Percentiles rank a stretch among this genome's conserved stretches.
These are phyloP conservation scores for Linum usitatissimum DNA, from an alignment of 345 rosid genomes.

Conservation along the genomic window DNA sequence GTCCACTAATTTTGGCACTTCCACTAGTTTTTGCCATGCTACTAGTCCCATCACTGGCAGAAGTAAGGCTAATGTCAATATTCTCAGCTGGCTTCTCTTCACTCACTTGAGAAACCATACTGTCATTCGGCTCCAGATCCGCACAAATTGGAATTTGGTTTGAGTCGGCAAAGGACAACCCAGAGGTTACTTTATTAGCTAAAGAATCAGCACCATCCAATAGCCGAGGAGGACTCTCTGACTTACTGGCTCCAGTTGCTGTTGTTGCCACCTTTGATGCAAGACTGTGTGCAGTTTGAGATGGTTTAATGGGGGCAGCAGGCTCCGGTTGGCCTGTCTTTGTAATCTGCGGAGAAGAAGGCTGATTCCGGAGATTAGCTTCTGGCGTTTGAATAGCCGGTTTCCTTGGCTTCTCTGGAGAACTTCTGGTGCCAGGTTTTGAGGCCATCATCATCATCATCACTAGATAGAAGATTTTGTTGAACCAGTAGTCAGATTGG, in stretches of 20 bases:
- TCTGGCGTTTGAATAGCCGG: constrained; percentile 26
- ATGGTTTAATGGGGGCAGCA: constrained; percentile 16
- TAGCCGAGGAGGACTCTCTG: constrained; percentile 12
- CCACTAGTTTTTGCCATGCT: constrained; percentile 34
- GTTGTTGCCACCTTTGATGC: constrained; percentile 14
- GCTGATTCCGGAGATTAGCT: constrained; percentile 17
- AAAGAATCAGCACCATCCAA: constrained; percentile 22
- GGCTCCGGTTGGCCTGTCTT: constrained; percentile 29
- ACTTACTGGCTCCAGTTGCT: constrained; percentile 14
- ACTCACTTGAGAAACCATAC: constrained; percentile 14
- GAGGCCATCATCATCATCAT: constrained; percentile 39
- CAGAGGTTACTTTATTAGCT: constrained; percentile 41
- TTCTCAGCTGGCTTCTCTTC: constrained; percentile 24
- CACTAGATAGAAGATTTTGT: constrained; percentile 9
- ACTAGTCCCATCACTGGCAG: constrained; percentile 27
- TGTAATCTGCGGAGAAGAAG: constrained; percentile 25
- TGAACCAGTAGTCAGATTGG: constrained; percentile 12
- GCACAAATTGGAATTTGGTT: constrained; percentile 21
- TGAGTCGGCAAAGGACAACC: constrained; percentile 37
- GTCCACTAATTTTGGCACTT: constrained; percentile 33
- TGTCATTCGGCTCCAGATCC: constrained; percentile 14
- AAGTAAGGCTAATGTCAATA: constrained; percentile 14
- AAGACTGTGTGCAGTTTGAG: constrained; percentile 16
- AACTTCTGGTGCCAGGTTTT: constrained; percentile 28
- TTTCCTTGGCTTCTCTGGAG: constrained; percentile 33